Evolutionary conservation across 768 basidiomycete genomes (phyloP), one percentile per base, ranked within the genome.

Genomic region (Amanita thiersii): DNA sequence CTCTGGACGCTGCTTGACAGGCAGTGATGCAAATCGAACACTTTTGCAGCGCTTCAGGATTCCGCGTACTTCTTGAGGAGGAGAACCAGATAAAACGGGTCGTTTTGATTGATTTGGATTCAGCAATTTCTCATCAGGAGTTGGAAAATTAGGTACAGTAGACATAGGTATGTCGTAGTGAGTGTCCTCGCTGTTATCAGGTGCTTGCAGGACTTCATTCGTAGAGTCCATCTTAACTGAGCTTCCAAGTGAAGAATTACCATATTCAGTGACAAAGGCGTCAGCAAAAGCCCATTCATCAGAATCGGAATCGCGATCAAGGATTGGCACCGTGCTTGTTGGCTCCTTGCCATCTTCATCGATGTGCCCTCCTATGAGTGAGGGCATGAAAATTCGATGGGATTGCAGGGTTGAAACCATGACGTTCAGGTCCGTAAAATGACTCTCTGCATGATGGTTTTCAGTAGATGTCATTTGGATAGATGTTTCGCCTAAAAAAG

Each of bases 1-100:
- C 7, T 29, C 34, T 43, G 25, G 9, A 26, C 34, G 8, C 9
- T 43, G 42, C 26, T 35, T 36, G 23, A 3, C 30, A 5, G 42
- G 42, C 37, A 43, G 30, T 10, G 42, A 43, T 6, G 36, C 44
- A 15, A 45, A 45, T 15, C 44, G 44, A 18, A 45, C 44, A 11
- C 17, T 38, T 17, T 24, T 45, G 30, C 38, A 32, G n/a, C 44
- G 31, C 29, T 37, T 44, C 19, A 44, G 23, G 24, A 44, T 44
- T 14, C 44, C 44, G 5, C 29, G 25, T 11, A 39, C 24, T 12
- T 45, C 44, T 32, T 35, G 28, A 8, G 29, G 24, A n/a, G 44
- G 24, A 2, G 37, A 38, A 12, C 21, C 7, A 20, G 8, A 28
- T 26, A 28, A 28, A 17, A 11, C 21, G 17, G 29, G 17, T 10